phyloP scores from a whole-genome alignment of 179 eudicot species.

The Silene vulgaris region DNA sequence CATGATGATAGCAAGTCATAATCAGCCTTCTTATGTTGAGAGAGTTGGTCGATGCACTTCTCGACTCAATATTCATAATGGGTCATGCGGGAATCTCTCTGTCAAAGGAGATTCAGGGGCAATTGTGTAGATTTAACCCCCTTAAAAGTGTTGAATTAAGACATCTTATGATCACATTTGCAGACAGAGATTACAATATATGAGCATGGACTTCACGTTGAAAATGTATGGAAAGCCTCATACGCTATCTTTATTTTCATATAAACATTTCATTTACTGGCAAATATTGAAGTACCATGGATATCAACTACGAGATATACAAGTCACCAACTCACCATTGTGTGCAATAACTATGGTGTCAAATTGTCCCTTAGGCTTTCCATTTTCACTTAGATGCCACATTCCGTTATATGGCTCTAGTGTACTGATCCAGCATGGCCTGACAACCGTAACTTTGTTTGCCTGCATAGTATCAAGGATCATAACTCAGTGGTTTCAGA shows the following conservation, averaged over 20 bases:
- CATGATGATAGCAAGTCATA: not conserved
- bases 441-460: slow-evolving; percentile 53
- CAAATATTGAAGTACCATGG: slow-evolving; percentile 6
- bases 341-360: slow-evolving; percentile 88
- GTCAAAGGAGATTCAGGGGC: not conserved
- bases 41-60: not conserved
- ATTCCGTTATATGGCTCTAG: slow-evolving; percentile 83
- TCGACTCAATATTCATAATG: not conserved
- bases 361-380: slow-evolving; percentile 68
- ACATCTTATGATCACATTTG: not conserved
- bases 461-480: slow-evolving; percentile 41
- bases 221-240: not conserved
- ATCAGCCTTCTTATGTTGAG: not conserved
- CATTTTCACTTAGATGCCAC: slow-evolving; percentile 94
- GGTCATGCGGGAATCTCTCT: not conserved
- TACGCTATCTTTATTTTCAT: not conserved
- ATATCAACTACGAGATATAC: slow-evolving; percentile 6
- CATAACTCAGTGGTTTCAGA: slow-evolving; percentile 10
- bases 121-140: not conserved
- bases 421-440: slow-evolving; percentile 91
- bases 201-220: not conserved
- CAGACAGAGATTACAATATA: not conserved
- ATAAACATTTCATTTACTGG: not conserved
- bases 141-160: not conserved
- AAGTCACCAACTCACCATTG: slow-evolving; percentile 50